Conservation (phyloP, 805 yeast species). For the Candida peoriensis region DNA sequence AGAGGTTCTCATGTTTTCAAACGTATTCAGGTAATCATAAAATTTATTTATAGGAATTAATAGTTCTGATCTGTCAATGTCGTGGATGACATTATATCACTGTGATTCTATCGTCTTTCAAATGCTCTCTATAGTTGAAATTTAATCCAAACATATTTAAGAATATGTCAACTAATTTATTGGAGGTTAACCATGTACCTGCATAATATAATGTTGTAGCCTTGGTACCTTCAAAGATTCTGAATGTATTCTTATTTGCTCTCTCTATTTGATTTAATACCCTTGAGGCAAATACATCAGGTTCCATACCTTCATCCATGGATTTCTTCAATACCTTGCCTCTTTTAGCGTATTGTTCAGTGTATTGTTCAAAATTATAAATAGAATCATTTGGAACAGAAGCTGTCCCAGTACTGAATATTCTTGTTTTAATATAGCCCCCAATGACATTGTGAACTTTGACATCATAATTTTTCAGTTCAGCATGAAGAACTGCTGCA, state of each 20-base stretch:
- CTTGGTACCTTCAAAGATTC: conserved; percentile 19
- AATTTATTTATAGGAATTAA: too few species aligned
- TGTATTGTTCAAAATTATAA: conserved; percentile 17
- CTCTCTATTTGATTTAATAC: conserved; percentile 33
- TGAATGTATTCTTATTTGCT: conserved; percentile 12
- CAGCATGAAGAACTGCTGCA: conserved; percentile 32
- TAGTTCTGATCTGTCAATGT: too few species aligned
- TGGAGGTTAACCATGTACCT: conserved; percentile 8
- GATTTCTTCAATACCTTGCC: conserved; percentile 3
- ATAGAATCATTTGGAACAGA: conserved; percentile 15
- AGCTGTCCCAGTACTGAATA: conserved; percentile 15
- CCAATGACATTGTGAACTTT: conserved; percentile 36
- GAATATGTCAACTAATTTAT: conserved; percentile 12
- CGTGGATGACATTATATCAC: too few species aligned
- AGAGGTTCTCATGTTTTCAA: too few species aligned
- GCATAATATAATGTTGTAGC: conserved; percentile 9
- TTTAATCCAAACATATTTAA: conserved; percentile 16
- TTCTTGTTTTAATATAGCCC: conserved; percentile 36
- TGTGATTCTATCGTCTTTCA: conserved; percentile 8
- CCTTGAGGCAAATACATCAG: conserved; percentile 35
- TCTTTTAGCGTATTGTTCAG: conserved; percentile 9
- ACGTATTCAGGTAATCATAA: too few species aligned
- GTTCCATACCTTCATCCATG: conserved; percentile 21
- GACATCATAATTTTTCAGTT: conserved; percentile 37
- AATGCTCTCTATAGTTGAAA: conserved; percentile 20